Percentiles rank a stretch among this genome's conserved stretches.
These are phyloP conservation scores for Gossypium laxum DNA, from an alignment of 441 rosid genomes.

Conservation along the genomic window DNA sequence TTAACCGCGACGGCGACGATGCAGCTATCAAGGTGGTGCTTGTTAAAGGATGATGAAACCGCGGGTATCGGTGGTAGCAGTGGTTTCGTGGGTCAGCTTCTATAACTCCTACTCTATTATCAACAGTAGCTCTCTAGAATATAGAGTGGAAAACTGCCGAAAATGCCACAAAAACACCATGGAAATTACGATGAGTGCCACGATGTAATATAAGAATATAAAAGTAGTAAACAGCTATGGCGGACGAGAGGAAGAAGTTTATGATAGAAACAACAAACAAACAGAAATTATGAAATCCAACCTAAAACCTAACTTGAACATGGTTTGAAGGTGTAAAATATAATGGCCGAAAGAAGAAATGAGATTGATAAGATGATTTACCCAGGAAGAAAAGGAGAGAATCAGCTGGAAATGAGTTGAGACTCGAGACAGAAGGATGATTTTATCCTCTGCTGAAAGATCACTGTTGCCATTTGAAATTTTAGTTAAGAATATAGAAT, in stretches of 20 bases:
- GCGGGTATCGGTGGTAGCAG: conserved; percentile 1
- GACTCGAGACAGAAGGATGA: background rate
- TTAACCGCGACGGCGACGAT: background rate
- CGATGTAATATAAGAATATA: background rate
- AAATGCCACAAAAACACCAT: conserved; percentile 17
- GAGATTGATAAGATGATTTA: background rate
- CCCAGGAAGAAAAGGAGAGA: background rate
- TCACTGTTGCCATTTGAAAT: background rate
- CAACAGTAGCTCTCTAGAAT: conserved; percentile 40
- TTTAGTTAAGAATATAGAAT: too few relatives aligned
- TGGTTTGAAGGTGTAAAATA: conserved; percentile 1
- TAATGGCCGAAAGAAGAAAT: background rate
- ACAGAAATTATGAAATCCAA: too few relatives aligned
- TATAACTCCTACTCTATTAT: conserved; percentile 32
- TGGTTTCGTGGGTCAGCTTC: conserved; percentile 24
- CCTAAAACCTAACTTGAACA: background rate
- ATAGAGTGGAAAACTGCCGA: conserved; percentile 35
- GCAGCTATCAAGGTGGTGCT: conserved; percentile 17
- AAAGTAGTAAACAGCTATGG: background rate
- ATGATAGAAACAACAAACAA: background rate
- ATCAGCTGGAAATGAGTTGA: background rate
- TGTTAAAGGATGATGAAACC: conserved; percentile 24
- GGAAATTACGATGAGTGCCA: conserved; percentile 20
- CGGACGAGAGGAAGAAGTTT: background rate
- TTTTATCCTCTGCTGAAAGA: background rate